Conservation (phyloP, 2,329 filamentous ascomycete genomes). For the Talaromyces piceae region DNA sequence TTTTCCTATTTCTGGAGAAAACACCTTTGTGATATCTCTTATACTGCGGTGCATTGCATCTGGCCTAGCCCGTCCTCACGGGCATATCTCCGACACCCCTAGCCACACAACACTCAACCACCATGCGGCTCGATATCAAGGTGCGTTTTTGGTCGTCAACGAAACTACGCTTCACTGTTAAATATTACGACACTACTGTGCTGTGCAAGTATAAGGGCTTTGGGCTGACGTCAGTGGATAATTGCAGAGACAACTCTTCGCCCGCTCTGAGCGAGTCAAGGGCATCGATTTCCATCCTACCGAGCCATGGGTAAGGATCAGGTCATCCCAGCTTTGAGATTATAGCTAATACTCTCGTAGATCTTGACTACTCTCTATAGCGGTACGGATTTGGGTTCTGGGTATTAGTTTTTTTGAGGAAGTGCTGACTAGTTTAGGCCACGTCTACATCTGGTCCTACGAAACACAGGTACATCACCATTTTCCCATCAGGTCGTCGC, state of each 20-base stretch:
- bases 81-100: slow-evolving; percentile 9
- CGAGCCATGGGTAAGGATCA: slow-evolving; percentile 73
- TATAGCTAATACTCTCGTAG: slow-evolving; percentile 29
- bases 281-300: slow-evolving; percentile 95
- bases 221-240: slow-evolving; percentile 33
- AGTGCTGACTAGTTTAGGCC: slow-evolving; percentile 51
- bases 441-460: slow-evolving; percentile 99
- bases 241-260: slow-evolving; percentile 68
- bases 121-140: slow-evolving; percentile 55
- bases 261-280: slow-evolving; percentile 92
- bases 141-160: slow-evolving; percentile 29
- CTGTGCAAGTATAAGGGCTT: neutral
- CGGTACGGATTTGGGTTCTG: slow-evolving; percentile 48
- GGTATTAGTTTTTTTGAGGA: slow-evolving; percentile 10
- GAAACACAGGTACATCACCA: slow-evolving; percentile 62
- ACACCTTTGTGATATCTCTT: neutral
- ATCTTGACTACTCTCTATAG: slow-evolving; percentile 91
- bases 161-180: neutral
- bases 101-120: slow-evolving; percentile 10
- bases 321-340: slow-evolving; percentile 4
- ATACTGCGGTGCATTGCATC: slow-evolving; percentile 3
- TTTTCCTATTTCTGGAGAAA: neutral
- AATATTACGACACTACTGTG: neutral
- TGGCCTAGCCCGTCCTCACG: slow-evolving; percentile 11
- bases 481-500: neutral